Evolutionary conservation across 768 basidiomycete genomes (phyloP).

Genomic region (Sutorius australiensis): DNA sequence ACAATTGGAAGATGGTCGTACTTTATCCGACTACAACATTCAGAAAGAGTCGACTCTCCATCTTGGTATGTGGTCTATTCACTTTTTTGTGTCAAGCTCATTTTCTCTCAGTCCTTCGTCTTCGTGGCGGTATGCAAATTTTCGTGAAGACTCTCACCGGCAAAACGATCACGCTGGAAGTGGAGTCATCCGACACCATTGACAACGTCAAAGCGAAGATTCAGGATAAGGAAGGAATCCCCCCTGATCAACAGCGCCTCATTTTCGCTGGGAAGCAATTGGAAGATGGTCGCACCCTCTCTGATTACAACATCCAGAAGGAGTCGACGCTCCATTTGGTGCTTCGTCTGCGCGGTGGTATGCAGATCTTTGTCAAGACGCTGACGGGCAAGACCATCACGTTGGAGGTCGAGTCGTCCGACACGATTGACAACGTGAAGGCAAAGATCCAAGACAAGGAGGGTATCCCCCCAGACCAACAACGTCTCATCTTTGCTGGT

Average conservation of each 20-base stretch:
- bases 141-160: constrained; percentile 87
- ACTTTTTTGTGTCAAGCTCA: not conserved
- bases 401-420: constrained; percentile 69
- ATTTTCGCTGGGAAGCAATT: constrained; percentile 95
- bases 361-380: constrained; percentile 73
- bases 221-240: constrained; percentile 80
- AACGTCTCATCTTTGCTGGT: constrained; percentile 76
- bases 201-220: constrained; percentile 87
- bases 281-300: constrained; percentile 87
- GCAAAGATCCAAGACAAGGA: constrained; percentile 80
- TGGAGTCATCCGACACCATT: constrained; percentile 90
- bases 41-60: constrained; percentile 83
- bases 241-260: constrained; percentile 80
- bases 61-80: constrained; percentile 18
- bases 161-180: constrained; percentile 91
- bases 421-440: constrained; percentile 77
- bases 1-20: constrained; percentile 89
- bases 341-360: constrained; percentile 64
- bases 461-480: constrained; percentile 75
- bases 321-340: constrained; percentile 77
- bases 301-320: constrained; percentile 83
- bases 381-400: constrained; percentile 77
- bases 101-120: constrained; percentile 55
- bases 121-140: constrained; percentile 90
- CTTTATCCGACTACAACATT: constrained; percentile 86